Conservation (phyloP, 1,284 basidiomycete species). For the Coniophora puteana region DNA sequence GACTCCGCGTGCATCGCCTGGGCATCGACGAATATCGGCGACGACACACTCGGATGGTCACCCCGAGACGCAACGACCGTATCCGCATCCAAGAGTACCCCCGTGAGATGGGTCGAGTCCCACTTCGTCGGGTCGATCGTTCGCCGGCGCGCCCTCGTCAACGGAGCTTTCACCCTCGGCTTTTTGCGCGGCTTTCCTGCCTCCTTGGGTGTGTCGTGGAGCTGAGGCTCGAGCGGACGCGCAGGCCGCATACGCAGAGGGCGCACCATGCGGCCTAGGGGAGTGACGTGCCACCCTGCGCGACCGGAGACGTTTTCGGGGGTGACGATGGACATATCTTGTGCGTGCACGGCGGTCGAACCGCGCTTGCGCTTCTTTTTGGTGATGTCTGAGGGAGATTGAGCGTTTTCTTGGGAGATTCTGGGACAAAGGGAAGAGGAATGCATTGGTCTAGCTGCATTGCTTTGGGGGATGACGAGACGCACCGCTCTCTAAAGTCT, state of each 20-base stretch:
- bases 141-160: constrained; percentile 18
- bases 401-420: constrained; percentile 26
- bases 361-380: constrained; percentile 36
- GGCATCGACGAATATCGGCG: no score
- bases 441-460: constrained; percentile 1
- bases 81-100: constrained; percentile 51
- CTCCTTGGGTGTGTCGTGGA: constrained; percentile 12
- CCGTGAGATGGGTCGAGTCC: constrained; percentile 63
- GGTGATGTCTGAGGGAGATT: constrained; percentile 10
- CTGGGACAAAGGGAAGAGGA: constrained; percentile 13
- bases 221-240: constrained; percentile 47
- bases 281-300: constrained; percentile 63
- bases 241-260: constrained; percentile 65
- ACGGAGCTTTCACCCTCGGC: constrained; percentile 25
- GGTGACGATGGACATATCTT: constrained; percentile 62
- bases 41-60: no score
- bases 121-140: constrained; percentile 67
- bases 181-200: constrained; percentile 15
- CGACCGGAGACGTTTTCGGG: constrained; percentile 46
- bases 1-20: constrained; percentile 3
- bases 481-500: constrained; percentile 61
- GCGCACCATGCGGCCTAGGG: constrained; percentile 60
- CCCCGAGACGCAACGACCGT: constrained; percentile 19
- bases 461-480: constrained; percentile 8
- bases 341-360: constrained; percentile 33